Conservation (phyloP, 108 stramenopile genomes). For the Aurantiochytrium sp. region DNA sequence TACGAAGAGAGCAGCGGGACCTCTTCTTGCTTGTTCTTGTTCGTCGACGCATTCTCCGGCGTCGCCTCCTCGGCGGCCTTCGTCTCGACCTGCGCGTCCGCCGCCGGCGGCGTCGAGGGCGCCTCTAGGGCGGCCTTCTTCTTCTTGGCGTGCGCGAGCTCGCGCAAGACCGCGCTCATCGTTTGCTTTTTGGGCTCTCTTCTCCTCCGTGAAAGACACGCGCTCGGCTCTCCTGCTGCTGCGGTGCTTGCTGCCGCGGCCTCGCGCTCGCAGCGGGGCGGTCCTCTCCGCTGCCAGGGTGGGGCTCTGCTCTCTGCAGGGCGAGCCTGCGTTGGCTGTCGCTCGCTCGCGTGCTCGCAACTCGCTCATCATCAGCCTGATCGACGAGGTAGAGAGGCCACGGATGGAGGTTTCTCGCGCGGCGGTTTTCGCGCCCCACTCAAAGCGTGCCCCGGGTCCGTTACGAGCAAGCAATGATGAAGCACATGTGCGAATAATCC, state of each 20-base stretch:
- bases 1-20: not conserved
- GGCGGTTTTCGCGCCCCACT: not conserved
- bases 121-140: not conserved
- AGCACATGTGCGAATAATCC: too few relatives aligned
- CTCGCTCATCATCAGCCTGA: not conserved
- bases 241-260: too few relatives aligned
- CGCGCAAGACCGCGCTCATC: not conserved
- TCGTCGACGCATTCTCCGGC: not conserved
- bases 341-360: not conserved
- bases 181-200: not conserved
- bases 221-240: too few relatives aligned
- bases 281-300: too few relatives aligned
- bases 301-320: too few relatives aligned
- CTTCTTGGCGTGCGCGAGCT: not conserved
- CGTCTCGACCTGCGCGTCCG: not conserved
- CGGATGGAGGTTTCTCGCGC: not conserved
- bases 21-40: not conserved
- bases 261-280: too few relatives aligned
- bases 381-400: not conserved
- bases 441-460: not conserved
- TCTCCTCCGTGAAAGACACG: not conserved
- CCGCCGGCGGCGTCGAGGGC: not conserved
- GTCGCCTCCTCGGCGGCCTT: not conserved
- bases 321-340: too few relatives aligned
- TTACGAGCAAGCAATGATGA: not conserved